A percentile compares a stretch with the other conserved stretches of the same genome.
Evolutionary conservation across 176 grass and related monocot species (phyloP).

Genomic region (Eragrostis curvula): DNA sequence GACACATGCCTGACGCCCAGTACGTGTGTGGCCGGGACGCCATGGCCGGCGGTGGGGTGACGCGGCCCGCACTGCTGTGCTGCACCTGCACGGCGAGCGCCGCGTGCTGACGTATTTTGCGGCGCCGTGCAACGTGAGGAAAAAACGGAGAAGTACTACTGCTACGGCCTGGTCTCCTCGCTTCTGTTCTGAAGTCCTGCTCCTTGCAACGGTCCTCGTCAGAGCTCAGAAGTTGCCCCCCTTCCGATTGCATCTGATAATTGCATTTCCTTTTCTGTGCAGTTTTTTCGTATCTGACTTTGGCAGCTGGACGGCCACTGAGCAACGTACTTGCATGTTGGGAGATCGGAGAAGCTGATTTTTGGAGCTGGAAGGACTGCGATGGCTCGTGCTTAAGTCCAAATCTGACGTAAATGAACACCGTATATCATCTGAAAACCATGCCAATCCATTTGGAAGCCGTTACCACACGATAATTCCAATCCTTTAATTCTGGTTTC

Average conservation of each 20-base stretch:
- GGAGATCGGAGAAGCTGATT: not conserved
- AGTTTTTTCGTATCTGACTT: not conserved
- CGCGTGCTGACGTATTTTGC: not conserved
- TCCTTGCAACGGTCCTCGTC: not conserved
- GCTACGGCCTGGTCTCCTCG: not conserved
- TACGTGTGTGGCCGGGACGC: conserved; percentile 30
- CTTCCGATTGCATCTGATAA: too few relatives aligned
- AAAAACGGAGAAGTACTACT: too few relatives aligned
- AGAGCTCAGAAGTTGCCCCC: not conserved
- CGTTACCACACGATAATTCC: not conserved
- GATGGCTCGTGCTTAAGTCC: not conserved
- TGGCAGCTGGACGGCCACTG: not conserved
- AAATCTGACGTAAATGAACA: conserved; percentile 4
- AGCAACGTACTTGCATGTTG: not conserved
- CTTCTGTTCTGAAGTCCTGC: not conserved
- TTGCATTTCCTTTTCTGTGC: too few relatives aligned
- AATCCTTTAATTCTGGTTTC: not conserved
- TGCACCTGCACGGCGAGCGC: not conserved
- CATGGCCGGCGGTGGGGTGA: conserved; percentile 32
- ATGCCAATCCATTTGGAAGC: not conserved
- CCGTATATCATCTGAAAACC: not conserved
- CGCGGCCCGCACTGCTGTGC: not conserved
- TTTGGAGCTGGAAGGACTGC: not conserved
- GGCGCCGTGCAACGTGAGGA: not conserved
- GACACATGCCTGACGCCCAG: conserved; percentile 17